A percentile compares a stretch with the other conserved stretches of the same genome.
phyloP scores from a whole-genome alignment of 1,284 basidiomycete species.

The Laetiporus sulphureus region DNA sequence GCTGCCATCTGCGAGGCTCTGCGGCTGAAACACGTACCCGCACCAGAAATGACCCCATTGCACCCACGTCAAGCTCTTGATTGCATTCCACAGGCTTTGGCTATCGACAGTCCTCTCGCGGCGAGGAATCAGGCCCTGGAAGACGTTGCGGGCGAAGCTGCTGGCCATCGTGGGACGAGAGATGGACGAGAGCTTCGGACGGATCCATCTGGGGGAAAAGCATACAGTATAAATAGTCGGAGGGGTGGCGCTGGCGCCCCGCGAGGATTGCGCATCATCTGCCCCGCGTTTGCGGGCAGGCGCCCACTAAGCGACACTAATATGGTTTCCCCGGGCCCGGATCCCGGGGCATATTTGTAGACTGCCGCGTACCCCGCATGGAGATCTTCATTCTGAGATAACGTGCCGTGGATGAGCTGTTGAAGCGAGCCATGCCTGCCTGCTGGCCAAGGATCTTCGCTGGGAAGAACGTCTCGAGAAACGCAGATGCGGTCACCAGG shows the following conservation, averaged over 20 bases:
- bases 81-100: constrained; percentile 30
- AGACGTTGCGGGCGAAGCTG: constrained; percentile 25
- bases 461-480: no score
- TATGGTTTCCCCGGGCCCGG: background rate
- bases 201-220: background rate
- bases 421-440: no score
- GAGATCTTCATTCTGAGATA: no score
- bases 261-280: background rate
- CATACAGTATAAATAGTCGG: background rate
- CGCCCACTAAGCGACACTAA: background rate
- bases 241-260: no score
- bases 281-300: background rate
- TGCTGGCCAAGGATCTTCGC: no score
- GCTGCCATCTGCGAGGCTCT: constrained; percentile 5
- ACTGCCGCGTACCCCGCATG: no score
- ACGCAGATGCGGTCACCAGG: no score
- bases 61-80: constrained; percentile 34
- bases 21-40: constrained; percentile 25
- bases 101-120: constrained; percentile 32
- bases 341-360: background rate
- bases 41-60: constrained; percentile 44
- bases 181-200: constrained; percentile 1
- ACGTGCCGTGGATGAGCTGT: no score
- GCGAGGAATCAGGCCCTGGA: constrained; percentile 18
- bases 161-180: constrained; percentile 21